These are phyloP conservation scores for Linnemannia schmuckeri DNA, from an alignment of 192 early-diverging fungal genomes.

Conservation along the genomic window DNA sequence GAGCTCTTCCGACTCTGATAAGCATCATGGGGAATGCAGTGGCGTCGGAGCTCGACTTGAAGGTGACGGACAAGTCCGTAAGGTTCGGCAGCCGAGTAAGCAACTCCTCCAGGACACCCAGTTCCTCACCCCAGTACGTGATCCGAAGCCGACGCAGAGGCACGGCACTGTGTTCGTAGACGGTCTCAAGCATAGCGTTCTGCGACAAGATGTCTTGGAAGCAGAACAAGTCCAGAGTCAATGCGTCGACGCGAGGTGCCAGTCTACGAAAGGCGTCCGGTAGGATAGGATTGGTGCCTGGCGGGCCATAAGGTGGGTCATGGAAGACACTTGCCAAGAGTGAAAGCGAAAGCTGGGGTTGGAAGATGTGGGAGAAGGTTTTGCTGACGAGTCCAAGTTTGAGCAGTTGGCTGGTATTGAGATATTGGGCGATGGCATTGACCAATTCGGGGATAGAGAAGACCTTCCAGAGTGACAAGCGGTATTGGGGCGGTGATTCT, in stretches of 20 bases:
- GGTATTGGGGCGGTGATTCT: neutral
- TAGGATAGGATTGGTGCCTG: neutral
- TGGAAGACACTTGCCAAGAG: neutral
- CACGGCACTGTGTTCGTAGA: neutral
- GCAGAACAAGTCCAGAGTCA: neutral
- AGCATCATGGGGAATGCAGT: neutral
- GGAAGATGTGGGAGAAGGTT: constrained; percentile 2
- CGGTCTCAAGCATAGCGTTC: neutral
- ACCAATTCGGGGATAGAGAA: constrained; percentile 38
- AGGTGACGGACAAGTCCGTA: neutral
- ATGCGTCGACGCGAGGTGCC: neutral
- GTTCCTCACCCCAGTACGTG: constrained; percentile 10
- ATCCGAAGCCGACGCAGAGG: neutral
- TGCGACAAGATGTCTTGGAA: neutral
- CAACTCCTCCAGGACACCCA: neutral
- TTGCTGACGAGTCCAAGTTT: constrained; percentile 19
- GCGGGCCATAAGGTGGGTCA: neutral
- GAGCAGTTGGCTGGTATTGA: constrained; percentile 3
- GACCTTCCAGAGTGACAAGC: neutral
- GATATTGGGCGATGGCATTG: neutral
- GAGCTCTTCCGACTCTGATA: neutral
- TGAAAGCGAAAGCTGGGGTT: neutral
- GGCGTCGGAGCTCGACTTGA: neutral
- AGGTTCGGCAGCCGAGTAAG: neutral
- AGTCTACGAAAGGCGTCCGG: neutral